Evolutionary conservation across 2,329 filamentous ascomycete species (phyloP), one percentile per base, ranked within the genome.

Genomic region (Calonectria honghensis): DNA sequence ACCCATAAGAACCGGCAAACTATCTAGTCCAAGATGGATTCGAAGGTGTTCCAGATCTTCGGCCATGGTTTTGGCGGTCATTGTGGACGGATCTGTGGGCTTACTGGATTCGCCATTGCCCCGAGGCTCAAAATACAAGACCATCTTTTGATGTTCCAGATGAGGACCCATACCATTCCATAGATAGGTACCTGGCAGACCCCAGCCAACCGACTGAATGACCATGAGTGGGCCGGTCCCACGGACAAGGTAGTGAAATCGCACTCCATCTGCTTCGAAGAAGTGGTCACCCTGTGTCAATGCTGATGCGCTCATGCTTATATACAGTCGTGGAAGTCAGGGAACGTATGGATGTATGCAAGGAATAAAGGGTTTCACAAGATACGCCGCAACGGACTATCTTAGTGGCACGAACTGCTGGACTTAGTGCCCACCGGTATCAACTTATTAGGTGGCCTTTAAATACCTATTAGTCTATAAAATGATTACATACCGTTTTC

Each of bases 81-180:
- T 72, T 18, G 70, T 61, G n/a, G 63, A 59, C 29, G 61, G 20
- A 64, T 64, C 70, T 20, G 32, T 31, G 4, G 70, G 70, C 45
- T 63, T 63, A 52, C 64, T 63, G 3, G 70, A 72, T 14, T 41
- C 29, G 2, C 70, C 70, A 39, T 68, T 68, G 41, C 70, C 70
- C 20, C 70, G 52, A 13, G 70, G 70, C 27, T 68, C 64, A 16
- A 72, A 68, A 51, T 72, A 72, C 24, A 72, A 13, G 10, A 72
- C 64, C 7, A 31, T 72, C 11, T 68, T 61, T 13, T 68, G 41
- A 11, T 68, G 29, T 24, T 68, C 64, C 24, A 63, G 52, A 27
- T 68, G 70, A 24, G 70, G 41, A 11, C 70, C 70, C 32, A 63
- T 41, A 45, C 64, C 70, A 27, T 72, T 68, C 64, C 70, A 68